Conservation (phyloP, 768 basidiomycete species). For the Coprinopsis strossmayeri region DNA sequence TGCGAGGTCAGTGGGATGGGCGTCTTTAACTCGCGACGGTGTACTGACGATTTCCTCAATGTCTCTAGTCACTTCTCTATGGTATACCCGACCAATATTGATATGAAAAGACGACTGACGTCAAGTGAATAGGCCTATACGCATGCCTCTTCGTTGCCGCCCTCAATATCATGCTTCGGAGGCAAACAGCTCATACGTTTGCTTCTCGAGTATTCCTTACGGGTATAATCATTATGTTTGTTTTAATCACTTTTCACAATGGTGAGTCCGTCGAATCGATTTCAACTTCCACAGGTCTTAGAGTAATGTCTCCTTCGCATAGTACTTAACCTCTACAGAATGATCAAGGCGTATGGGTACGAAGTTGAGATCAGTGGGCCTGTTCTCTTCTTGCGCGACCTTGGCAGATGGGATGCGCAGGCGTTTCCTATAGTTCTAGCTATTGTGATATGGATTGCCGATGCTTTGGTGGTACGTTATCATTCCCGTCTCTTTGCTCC, state of each 20-base stretch:
- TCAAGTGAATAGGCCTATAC: slow-evolving; percentile 11
- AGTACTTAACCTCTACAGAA: slow-evolving; percentile 18
- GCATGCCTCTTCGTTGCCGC: slow-evolving; percentile 13
- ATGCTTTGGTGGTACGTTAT: slow-evolving; percentile 20
- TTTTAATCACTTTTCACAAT: slow-evolving; percentile 14
- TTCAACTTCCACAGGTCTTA: background rate
- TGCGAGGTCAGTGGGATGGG: slow-evolving; percentile 13
- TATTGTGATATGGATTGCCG: slow-evolving; percentile 23
- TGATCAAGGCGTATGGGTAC: slow-evolving; percentile 17
- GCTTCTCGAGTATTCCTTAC: slow-evolving; percentile 11
- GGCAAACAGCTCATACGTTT: slow-evolving; percentile 5
- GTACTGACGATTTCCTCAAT: no score
- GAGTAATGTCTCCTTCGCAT: background rate
- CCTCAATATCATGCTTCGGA: slow-evolving; percentile 11
- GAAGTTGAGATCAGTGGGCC: slow-evolving; percentile 13
- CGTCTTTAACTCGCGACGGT: background rate
- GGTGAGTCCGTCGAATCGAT: slow-evolving; percentile 1
- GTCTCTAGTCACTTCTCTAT: slow-evolving; percentile 10
- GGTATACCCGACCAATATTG: background rate
- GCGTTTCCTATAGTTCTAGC: slow-evolving; percentile 17
- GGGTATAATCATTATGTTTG: background rate
- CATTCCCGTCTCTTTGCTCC: background rate
- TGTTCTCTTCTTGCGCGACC: slow-evolving; percentile 16
- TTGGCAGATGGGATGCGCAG: slow-evolving; percentile 18
- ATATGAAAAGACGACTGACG: background rate